Evolutionary conservation across 164 flowering plant species (phyloP).

Genomic region (Vitis riparia): DNA sequence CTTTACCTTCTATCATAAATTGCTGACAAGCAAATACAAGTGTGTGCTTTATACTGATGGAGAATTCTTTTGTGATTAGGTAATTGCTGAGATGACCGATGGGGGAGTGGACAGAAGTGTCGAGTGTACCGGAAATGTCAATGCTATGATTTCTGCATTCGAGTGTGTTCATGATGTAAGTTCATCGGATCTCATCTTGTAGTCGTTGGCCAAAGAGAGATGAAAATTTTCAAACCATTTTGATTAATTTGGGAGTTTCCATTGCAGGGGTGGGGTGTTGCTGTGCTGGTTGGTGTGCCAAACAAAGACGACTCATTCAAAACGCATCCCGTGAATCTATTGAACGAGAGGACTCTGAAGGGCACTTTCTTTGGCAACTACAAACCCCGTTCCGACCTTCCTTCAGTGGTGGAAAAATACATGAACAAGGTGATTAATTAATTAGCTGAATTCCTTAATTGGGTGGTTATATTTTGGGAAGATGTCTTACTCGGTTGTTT

Average conservation of each 20-base stretch:
- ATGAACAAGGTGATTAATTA: constrained; percentile 17
- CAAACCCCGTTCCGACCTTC: constrained; percentile 37
- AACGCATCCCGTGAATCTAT: constrained; percentile 21
- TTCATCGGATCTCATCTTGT: background rate
- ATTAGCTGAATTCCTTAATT: no score
- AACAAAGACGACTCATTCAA: constrained; percentile 33
- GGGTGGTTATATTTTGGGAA: no score
- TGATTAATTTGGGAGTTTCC: background rate
- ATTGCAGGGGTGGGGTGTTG: constrained; percentile 41
- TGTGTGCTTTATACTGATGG: background rate
- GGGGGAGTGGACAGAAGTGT: constrained; percentile 51
- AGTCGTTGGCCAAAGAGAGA: background rate
- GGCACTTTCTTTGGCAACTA: constrained; percentile 43
- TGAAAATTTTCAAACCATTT: background rate
- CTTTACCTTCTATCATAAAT: background rate
- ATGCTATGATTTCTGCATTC: constrained; percentile 52
- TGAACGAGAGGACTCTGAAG: constrained; percentile 33
- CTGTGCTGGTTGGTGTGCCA: constrained; percentile 41
- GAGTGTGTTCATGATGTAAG: constrained; percentile 49
- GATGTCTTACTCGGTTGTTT: no score
- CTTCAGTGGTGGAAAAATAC: constrained; percentile 34
- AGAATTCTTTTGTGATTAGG: constrained; percentile 15
- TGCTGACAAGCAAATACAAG: background rate
- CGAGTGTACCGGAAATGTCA: constrained; percentile 44
- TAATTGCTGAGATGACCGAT: constrained; percentile 47